phyloP scores from a whole-genome alignment of 805 yeast species.

The Cyberlindnera lachancei region DNA sequence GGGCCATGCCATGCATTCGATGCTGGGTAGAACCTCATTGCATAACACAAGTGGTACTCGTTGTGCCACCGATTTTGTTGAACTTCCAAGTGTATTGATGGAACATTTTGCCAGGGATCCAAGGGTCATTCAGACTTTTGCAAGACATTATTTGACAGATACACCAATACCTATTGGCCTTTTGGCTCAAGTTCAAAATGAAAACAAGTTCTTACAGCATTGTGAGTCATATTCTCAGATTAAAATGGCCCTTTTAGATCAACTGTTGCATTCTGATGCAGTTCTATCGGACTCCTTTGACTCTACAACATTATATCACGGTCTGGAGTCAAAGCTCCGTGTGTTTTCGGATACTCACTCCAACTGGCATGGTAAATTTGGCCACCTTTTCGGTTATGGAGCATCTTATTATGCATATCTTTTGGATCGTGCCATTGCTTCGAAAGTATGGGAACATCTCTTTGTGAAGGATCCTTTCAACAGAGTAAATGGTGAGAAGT shows the following conservation, averaged over 20 bases:
- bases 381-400: constrained; percentile 89
- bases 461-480: constrained; percentile 67
- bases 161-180: constrained; percentile 46
- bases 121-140: constrained; percentile 65
- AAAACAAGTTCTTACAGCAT: constrained; percentile 45
- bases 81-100: constrained; percentile 93
- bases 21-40: constrained; percentile 84
- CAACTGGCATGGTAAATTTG: constrained; percentile 91
- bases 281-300: constrained; percentile 38
- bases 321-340: constrained; percentile 47
- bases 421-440: constrained; percentile 88
- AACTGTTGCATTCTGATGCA: constrained; percentile 50
- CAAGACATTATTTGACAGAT: constrained; percentile 58
- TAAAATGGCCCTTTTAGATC: constrained; percentile 86
- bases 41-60: constrained; percentile 94
- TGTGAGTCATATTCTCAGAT: constrained; percentile 83
- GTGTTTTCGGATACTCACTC: constrained; percentile 65
- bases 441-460: constrained; percentile 70
- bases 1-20: constrained; percentile 99
- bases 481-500: constrained; percentile 66
- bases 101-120: constrained; percentile 84
- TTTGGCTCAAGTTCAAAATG: constrained; percentile 43
- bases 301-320: constrained; percentile 57
- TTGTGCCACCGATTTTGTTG: constrained; percentile 94
- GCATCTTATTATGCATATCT: constrained; percentile 89